Conservation (phyloP, 495 filamentous ascomycete species). For the Aspergillus kassunensis region DNA sequence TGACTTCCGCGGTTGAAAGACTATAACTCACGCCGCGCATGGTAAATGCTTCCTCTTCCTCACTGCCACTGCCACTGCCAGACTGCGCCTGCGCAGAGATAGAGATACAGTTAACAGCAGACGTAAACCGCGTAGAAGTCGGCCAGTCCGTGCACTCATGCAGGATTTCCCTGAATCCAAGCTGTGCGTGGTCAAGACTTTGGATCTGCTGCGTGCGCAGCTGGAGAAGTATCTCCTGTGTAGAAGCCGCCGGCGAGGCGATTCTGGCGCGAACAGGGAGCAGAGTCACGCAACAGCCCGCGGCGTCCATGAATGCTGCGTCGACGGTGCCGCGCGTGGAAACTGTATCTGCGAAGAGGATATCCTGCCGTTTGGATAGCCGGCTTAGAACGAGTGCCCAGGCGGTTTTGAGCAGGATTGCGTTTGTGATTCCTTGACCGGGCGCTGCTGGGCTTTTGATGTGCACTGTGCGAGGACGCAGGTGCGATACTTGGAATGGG, state of each 20-base stretch:
- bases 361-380: conserved; percentile 45
- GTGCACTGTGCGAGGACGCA: conserved; percentile 36
- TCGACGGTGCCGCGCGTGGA: conserved; percentile 54
- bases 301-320: conserved; percentile 39
- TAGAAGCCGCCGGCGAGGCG: too few relatives aligned
- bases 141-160: conserved; percentile 44
- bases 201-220: too few relatives aligned
- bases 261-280: conserved; percentile 41
- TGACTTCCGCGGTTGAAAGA: too few relatives aligned
- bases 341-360: conserved; percentile 52
- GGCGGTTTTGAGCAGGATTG: conserved; percentile 53
- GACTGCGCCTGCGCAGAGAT: too few relatives aligned
- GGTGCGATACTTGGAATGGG: conserved; percentile 30
- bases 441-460: conserved; percentile 23
- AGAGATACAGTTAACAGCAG: too few relatives aligned
- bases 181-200: too few relatives aligned
- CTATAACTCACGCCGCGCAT: too few relatives aligned
- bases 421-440: conserved; percentile 46
- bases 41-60: too few relatives aligned
- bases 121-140: conserved; percentile 16
- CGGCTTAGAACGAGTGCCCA: conserved; percentile 52
- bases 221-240: too few relatives aligned
- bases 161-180: conserved; percentile 45
- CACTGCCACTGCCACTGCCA: too few relatives aligned
- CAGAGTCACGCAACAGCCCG: conserved; percentile 44